Conservation (phyloP, 78 protist genomes). For the Pigoraptor vietnamica region DNA sequence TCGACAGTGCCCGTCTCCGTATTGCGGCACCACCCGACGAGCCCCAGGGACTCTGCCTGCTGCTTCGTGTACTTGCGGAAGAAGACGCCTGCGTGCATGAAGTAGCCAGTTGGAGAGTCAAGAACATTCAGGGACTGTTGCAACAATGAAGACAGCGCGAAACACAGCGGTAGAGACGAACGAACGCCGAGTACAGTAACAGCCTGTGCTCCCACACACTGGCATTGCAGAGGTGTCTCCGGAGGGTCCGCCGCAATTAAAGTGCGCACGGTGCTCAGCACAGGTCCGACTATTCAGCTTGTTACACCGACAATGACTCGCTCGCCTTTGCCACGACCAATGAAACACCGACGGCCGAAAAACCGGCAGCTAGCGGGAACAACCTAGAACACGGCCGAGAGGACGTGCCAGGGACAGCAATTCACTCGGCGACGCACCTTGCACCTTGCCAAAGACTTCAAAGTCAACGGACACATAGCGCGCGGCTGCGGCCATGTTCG, state of each 20-base stretch:
- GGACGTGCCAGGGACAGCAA: not conserved
- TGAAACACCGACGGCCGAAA: too few relatives aligned
- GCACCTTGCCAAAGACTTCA: not conserved
- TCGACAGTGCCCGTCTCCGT: not conserved
- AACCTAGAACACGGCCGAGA: not conserved
- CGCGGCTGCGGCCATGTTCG: not conserved
- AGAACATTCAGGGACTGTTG: too few relatives aligned
- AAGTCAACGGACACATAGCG: not conserved
- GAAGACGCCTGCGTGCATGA: constrained; percentile 20
- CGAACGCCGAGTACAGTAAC: too few relatives aligned
- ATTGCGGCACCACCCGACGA: not conserved
- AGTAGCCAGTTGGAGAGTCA: not conserved
- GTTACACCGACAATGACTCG: too few relatives aligned
- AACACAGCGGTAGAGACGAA: too few relatives aligned
- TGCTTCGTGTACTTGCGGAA: not conserved
- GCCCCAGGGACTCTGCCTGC: not conserved
- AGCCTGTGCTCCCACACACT: too few relatives aligned
- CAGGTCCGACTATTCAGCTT: too few relatives aligned
- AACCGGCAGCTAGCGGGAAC: not conserved
- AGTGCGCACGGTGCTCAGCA: too few relatives aligned
- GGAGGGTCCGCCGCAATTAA: too few relatives aligned
- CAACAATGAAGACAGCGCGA: not conserved
- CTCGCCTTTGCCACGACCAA: too few relatives aligned
- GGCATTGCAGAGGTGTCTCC: too few relatives aligned
- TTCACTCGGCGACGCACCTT: not conserved